These are phyloP conservation scores for Pulchroboletus neoregius DNA, from an alignment of 1,284 basidiomycete genomes.

Conservation along the genomic window DNA sequence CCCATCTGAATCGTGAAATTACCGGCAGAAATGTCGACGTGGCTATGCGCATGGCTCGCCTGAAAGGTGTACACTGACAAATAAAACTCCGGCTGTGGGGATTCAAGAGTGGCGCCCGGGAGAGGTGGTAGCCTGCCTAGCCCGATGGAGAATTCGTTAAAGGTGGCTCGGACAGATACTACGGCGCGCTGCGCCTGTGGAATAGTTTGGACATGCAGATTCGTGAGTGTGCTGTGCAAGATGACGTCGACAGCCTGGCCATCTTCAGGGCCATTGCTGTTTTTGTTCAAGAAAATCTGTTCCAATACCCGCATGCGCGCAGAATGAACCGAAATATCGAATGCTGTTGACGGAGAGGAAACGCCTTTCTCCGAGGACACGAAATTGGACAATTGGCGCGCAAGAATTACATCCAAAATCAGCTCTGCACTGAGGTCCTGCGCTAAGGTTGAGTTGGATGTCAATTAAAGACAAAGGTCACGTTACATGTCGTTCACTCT, in stretches of 20 bases:
- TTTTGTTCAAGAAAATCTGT: conserved; percentile 18
- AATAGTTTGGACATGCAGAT: conserved; percentile 16
- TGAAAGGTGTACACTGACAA: conserved; percentile 23
- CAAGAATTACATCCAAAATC: conserved; percentile 45
- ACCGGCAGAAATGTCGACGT: conserved; percentile 30
- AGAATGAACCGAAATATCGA: conserved; percentile 29
- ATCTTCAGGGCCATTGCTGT: background rate
- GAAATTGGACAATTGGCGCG: conserved; percentile 36
- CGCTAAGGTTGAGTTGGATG: conserved; percentile 11
- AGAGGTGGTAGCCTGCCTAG: conserved; percentile 11
- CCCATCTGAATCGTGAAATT: conserved; percentile 36
- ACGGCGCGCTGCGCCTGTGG: background rate
- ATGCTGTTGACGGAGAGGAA: conserved; percentile 2
- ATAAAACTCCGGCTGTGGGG: conserved; percentile 19
- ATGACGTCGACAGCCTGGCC: conserved; percentile 18
- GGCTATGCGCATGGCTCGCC: conserved; percentile 21
- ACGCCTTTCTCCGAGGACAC: conserved; percentile 11
- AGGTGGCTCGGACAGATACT: conserved; percentile 4
- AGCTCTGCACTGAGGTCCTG: conserved; percentile 45
- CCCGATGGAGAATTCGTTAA: conserved; percentile 21
- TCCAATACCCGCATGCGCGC: conserved; percentile 26
- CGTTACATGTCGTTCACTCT: conserved; percentile 41
- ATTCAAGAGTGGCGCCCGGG: conserved; percentile 3
- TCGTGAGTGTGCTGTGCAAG: conserved; percentile 19
- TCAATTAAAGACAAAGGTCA: background rate